Base-by-base conservation (phyloP, 2,329 filamentous ascomycete genomes). In the Pezicula rhizophila region DNA sequence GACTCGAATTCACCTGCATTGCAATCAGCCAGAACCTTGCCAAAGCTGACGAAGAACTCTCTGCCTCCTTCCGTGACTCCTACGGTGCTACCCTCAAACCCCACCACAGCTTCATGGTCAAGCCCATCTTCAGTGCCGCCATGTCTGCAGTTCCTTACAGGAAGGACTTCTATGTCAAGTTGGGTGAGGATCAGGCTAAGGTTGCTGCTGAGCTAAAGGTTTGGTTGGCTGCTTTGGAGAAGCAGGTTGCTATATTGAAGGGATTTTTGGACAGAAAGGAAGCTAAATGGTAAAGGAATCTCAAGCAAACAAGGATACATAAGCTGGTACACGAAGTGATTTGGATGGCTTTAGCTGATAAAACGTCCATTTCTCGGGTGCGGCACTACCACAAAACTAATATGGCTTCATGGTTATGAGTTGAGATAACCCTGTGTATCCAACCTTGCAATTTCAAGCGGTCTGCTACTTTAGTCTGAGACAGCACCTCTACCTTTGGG, bases 81-180 rank as follows among this genome's bases (percentile, higher is more conserved):
- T 99, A 99, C 73, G 80, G 78, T 66, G 76, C 74, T 61, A 96
- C 92, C 44, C 85, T 99, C 62, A 96, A 95, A 75, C 87, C 87
- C 23, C 84, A 95, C 75, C 93, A 99, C 77, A 82, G 78, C 65
- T 90, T 95, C 70, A 61, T 96, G 54, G 74, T 96, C 62, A 96
- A 95, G 78, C 89, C 89, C 52, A 78, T 96, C 65, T 97, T 97
- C 79, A 87, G 79, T 60, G 86, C 90, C 53, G 92, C 92, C 67
- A 96, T 99, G 90, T 80, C 81, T 60, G 91, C 90, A 15, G 92
- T 87, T 58, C 93, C 93, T 2, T 96, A 96, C 77, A 82, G 92
- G 59, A 89, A 88, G 67, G 88, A 92, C 70, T 97, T 99, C 67
- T 97, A 96, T 68, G 71, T 71, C 57, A 96, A 96, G 79, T 76